These are phyloP conservation scores for Cucumis melo DNA, from an alignment of 306 rosid genomes.

Conservation along the genomic window DNA sequence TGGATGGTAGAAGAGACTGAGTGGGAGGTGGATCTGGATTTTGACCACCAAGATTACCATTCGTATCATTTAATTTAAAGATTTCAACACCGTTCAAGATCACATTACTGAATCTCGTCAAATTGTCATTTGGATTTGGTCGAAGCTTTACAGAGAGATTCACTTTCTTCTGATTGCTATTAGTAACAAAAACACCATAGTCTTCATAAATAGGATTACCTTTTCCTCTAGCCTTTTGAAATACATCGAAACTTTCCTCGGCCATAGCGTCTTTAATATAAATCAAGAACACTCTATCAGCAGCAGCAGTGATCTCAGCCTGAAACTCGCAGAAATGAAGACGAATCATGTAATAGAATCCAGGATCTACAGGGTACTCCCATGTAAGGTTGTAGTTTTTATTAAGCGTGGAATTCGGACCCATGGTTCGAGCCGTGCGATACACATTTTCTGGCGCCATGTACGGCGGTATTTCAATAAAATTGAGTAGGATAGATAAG, in stretches of 20 bases:
- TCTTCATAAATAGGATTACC: not conserved
- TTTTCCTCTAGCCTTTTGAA: not conserved
- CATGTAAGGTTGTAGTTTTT: constrained; percentile 13
- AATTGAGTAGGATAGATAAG: not conserved
- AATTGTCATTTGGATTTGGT: not conserved
- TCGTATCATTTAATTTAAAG: constrained; percentile 17
- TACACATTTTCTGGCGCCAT: constrained; percentile 9
- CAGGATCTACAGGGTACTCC: constrained; percentile 15
- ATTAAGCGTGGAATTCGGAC: not conserved
- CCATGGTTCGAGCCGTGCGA: not conserved
- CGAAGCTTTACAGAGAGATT: constrained; percentile 14
- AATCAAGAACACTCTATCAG: not conserved
- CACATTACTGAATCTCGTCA: not conserved
- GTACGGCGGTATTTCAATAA: not conserved
- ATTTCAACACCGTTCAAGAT: constrained; percentile 40
- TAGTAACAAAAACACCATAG: not conserved
- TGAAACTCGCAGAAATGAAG: constrained; percentile 20
- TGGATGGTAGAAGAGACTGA: not conserved
- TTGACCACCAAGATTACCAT: constrained; percentile 18
- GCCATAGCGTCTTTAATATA: constrained; percentile 19
- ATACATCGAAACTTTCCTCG: not conserved
- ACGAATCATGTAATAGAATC: constrained; percentile 15
- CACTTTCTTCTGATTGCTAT: not conserved
- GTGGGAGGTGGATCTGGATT: constrained; percentile 19
- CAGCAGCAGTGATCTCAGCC: not conserved